A percentile compares a stretch with the other conserved stretches of the same genome.
phyloP scores from a whole-genome alignment of 768 basidiomycete species.

The Collybiopsis confluens region DNA sequence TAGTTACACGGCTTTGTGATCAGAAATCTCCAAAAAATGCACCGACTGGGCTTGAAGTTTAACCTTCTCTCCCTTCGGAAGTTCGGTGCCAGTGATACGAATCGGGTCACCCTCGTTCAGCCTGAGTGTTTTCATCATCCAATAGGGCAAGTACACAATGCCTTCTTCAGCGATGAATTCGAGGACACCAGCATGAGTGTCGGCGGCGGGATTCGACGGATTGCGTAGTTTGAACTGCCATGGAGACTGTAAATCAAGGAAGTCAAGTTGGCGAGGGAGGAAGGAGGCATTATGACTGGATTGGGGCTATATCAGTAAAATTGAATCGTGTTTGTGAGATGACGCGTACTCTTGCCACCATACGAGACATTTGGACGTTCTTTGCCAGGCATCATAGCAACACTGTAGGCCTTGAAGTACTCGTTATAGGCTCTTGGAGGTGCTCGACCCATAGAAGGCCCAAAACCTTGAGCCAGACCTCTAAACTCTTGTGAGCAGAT shows the following conservation, averaged over 20 bases:
- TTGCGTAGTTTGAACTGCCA: slow-evolving; percentile 98
- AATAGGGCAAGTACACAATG: slow-evolving; percentile 90
- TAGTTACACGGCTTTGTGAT: slow-evolving; percentile 95
- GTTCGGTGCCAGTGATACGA: slow-evolving; percentile 81
- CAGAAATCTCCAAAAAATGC: slow-evolving; percentile 95
- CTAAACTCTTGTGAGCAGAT: slow-evolving; percentile 25
- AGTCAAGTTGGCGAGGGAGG: slow-evolving; percentile 84
- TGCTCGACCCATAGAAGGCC: slow-evolving; percentile 40
- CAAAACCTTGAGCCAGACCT: slow-evolving; percentile 49
- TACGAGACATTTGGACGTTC: slow-evolving; percentile 91
- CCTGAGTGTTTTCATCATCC: slow-evolving; percentile 99
- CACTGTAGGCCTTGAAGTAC: slow-evolving; percentile 92
- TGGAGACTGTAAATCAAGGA: slow-evolving; percentile 84
- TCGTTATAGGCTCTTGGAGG: slow-evolving; percentile 81
- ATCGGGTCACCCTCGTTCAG: slow-evolving; percentile 95
- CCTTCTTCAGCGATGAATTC: slow-evolving; percentile 99
- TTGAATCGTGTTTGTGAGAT: slow-evolving; percentile 4
- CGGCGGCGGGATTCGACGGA: slow-evolving; percentile 77
- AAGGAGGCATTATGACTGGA: slow-evolving; percentile 95
- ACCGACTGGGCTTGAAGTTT: slow-evolving; percentile 95
- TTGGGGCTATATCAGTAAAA: not conserved
- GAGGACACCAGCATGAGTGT: slow-evolving; percentile 94
- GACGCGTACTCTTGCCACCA: slow-evolving; percentile 84
- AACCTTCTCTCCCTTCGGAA: slow-evolving; percentile 91
- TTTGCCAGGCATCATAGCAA: slow-evolving; percentile 85